Base-by-base conservation (phyloP, 441 rosid genomes). In the Pelargonium australe region DNA sequence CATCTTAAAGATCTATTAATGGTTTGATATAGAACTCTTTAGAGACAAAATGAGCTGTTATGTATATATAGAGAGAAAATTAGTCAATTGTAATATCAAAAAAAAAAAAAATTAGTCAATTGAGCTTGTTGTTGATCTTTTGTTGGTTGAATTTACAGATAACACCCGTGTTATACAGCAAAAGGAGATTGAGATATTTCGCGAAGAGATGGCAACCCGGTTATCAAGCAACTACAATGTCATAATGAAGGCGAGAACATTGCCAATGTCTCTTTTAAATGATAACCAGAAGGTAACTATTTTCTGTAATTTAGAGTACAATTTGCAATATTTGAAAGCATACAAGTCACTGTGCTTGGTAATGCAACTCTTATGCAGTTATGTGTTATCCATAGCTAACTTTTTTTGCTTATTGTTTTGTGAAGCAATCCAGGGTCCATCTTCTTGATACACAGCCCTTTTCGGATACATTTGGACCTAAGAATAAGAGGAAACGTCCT, bases 361-460 rank as follows among this genome's bases (percentile, higher is more conserved):
- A 23, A 23, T 58, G 31, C 63, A 58, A 58, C 63, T 58, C 13
- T 58, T 20, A 5, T 34, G 40, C 40, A 34, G 7, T 11, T 49
- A 49, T 3, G 58, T 12, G 6, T 12, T 14, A 51, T 63, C n/a
- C 23, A 60, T 67, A 28, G 53, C 43, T 28, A 76, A 68, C 58
- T 68, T 37, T 63, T 55, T 31, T 76, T 34, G 72, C 17, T 17
- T 17, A 71, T 10, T 0, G 66, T 71, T 14, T 67, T 60, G 14
- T 81, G 69, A 75, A 95, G 99, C 91, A 90, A 87, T 80, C 90
- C 4, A 89, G 96, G 83, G 96, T 90, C 68, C 97, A 87, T 76
- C 90, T 95, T 44, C 94, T 95, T 5, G 92, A 86, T 51, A 89
- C 84, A 5, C 88, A 87, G 78, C 90, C 99, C 5, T 95, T 95